Conservation (phyloP, 73 alveolate genomes). For the Symbiodinium pilosum region DNA sequence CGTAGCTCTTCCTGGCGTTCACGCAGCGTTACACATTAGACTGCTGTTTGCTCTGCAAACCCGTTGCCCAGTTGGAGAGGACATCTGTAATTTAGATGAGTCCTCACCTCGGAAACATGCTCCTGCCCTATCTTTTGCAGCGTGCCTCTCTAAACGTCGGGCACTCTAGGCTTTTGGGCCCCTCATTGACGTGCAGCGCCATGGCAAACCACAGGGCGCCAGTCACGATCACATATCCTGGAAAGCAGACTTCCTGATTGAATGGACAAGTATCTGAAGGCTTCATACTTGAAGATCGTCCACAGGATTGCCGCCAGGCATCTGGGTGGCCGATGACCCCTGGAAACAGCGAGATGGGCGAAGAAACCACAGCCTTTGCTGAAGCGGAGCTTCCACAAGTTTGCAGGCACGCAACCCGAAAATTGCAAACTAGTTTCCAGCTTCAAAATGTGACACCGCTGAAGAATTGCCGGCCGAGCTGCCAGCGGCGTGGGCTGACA, state of each 20-base stretch:
- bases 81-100: no score
- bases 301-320: conserved; percentile 9
- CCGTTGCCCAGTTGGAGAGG: no score
- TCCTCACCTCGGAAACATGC: not conserved
- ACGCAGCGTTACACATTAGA: not conserved
- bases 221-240: conserved; percentile 4
- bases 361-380: conserved; percentile 54
- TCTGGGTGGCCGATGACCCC: conserved; percentile 91
- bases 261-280: no score
- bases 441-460: no score
- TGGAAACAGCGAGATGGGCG: conserved; percentile 85
- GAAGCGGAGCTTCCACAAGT: no score
- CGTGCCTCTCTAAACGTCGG: not conserved
- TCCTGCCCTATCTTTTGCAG: not conserved
- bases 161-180: not conserved
- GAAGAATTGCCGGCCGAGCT: no score
- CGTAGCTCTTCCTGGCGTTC: not conserved
- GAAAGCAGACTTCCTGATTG: no score
- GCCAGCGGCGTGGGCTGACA: conserved; percentile 80
- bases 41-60: not conserved
- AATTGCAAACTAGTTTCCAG: not conserved
- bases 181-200: not conserved
- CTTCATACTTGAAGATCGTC: no score
- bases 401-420: not conserved
- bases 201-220: not conserved